Base-by-base conservation (phyloP, 768 basidiomycete genomes). In the Tulasnella sp. region DNA sequence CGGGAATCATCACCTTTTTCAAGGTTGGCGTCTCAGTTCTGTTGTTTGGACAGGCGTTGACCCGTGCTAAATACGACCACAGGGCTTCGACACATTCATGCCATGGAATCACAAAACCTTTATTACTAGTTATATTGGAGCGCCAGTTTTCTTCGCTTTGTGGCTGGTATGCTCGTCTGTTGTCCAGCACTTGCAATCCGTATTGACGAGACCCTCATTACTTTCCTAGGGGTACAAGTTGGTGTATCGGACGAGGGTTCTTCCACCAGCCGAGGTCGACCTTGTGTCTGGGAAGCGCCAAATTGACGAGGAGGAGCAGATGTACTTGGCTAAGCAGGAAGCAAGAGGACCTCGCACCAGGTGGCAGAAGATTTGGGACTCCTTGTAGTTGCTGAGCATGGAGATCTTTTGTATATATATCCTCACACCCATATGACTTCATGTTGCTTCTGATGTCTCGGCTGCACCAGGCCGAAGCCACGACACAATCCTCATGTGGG, bases 281-380 rank as follows among this genome's bases (percentile, higher is more conserved):
- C 86, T 92, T 32, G 83, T 89, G 51, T 88, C 88, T 11, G 90
- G 90, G 23, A 85, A 90, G 80, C 84, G 86, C 42, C 86, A 87
- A 79, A 91, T 92, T 73, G 88, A 91, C 80, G 89, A 90, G 69
- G 91, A 90, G 81, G 90, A 92, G 82, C 85, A 87, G 80, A 84
- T 83, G 77, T 89, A 86, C 80, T 79, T 88, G 78, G 86, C 83
- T 35, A 84, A 86, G 74, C 85, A 91, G 81, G 84, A 80, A 37
- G 75, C 79, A n/a, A 75, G 57, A 51, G 80, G 80, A 37, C 80
- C 80, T 16, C 73, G 67, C 26, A 79, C 80, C 42, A 46, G 67
- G 11, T 80, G 79, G 80, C 80, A 81, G 55, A 75, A 71, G 69
- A 61, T 81, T 39, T 79, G 79, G 80, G 80, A 79, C 70, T 42